A percentile compares a stretch with the other conserved stretches of the same genome.
These are phyloP conservation scores for Fusarium guadeloupense DNA, from an alignment of 2,329 filamentous ascomycete genomes.

Conservation along the genomic window DNA sequence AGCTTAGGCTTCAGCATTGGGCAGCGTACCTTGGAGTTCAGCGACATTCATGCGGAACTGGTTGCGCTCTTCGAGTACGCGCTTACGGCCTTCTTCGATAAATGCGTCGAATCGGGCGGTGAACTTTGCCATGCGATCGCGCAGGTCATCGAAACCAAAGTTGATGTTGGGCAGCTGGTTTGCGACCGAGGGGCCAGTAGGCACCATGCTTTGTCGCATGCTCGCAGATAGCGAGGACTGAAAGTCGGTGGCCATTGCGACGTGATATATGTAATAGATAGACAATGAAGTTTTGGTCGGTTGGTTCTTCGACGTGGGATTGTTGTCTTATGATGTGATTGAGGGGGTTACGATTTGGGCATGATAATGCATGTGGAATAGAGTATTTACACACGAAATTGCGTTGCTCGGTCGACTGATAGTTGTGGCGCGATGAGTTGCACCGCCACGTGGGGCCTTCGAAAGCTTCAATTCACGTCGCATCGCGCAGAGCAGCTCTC, in stretches of 20 bases:
- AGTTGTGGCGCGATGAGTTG: conserved; percentile 38
- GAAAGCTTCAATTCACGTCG: conserved; percentile 38
- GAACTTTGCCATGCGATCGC: conserved; percentile 94
- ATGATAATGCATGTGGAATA: background rate
- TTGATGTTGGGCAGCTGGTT: conserved; percentile 88
- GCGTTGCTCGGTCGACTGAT: conserved; percentile 46
- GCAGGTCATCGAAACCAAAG: conserved; percentile 95
- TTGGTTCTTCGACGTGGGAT: background rate
- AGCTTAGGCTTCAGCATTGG: background rate
- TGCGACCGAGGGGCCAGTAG: conserved; percentile 72
- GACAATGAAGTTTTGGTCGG: background rate
- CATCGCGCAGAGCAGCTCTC: conserved; percentile 8
- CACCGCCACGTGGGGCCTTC: conserved; percentile 43
- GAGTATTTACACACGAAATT: conserved; percentile 38
- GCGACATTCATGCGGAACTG: conserved; percentile 91
- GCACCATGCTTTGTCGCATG: conserved; percentile 66
- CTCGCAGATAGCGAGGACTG: conserved; percentile 75
- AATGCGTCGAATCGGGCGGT: conserved; percentile 91
- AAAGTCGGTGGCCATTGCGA: conserved; percentile 67
- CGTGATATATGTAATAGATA: too few relatives aligned
- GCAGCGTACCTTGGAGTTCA: conserved; percentile 82
- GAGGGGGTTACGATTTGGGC: background rate
- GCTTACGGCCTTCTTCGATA: conserved; percentile 89
- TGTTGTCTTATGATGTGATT: conserved; percentile 1
- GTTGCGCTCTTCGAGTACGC: conserved; percentile 91